Base-by-base conservation (phyloP, 306 rosid species). In the Lathyrus aphaca region DNA sequence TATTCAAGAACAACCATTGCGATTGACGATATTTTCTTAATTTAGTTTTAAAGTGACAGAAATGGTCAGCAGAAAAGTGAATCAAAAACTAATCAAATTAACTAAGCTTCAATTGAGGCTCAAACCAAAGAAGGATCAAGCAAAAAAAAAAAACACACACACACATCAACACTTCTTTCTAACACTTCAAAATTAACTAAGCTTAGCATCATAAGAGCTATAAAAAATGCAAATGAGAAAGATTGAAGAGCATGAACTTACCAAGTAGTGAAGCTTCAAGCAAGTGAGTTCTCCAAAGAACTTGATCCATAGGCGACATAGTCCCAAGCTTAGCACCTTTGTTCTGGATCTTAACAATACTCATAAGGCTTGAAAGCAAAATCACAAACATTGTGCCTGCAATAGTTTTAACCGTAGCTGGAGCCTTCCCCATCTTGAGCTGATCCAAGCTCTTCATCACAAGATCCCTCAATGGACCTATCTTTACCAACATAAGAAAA, bases 281-380 rank as follows among this genome's bases (percentile, higher is more conserved):
- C 89, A 94, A 77, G 76, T 94, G 98, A 64, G 98, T 88, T 79
- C 97, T 94, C 95, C 96, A 94, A 4, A 94, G 84, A 83, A 90
- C 98, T 74, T 93, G 97, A 86, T 94, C 98, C 98, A 94, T 94
- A 23, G 98, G 97, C 8, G 98, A 94, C 97, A 94, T 90, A 15
- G 96, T 85, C 4, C 98, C 96, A 71, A 94, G 91, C 81, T 88
- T 94, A 60, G 89, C 96, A 71, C 98, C 98, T 79, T 91, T 90
- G 74, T 94, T 88, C 94, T 90, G 96, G 89, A 94, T 88, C 96
- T 94, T 94, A 49, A 87, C 80, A 80, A 94, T 87, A 82, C 88
- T 94, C 88, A 84, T 82, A 25, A 94, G 79, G 68, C 90, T 90
- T 3, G 98, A 90, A 59, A 90, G 68, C 38, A 94, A 81, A 80